phyloP scores from a whole-genome alignment of 2,329 filamentous ascomycete genomes.

The Ampelomyces quisqualis region DNA sequence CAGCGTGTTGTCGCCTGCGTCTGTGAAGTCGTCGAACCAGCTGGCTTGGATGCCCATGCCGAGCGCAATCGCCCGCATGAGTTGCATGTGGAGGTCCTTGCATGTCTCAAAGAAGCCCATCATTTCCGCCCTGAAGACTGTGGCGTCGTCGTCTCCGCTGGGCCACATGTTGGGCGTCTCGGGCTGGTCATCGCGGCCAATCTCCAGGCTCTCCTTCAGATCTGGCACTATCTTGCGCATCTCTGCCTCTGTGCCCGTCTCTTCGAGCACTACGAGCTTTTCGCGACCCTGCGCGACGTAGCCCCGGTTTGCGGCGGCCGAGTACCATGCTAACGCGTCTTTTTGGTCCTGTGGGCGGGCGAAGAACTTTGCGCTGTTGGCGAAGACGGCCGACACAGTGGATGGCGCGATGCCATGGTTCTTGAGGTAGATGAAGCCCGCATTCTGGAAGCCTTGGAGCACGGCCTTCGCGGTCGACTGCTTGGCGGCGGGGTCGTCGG shows the following conservation, averaged over 20 bases:
- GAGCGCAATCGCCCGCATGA: constrained; percentile 84
- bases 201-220: constrained; percentile 62
- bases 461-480: constrained; percentile 68
- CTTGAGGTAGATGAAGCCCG: constrained; percentile 86
- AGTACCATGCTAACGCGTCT: constrained; percentile 45
- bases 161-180: constrained; percentile 79
- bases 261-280: constrained; percentile 43
- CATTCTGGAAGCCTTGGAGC: constrained; percentile 76
- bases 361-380: constrained; percentile 45
- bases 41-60: constrained; percentile 69
- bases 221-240: constrained; percentile 43
- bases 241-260: constrained; percentile 39
- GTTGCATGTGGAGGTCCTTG: constrained; percentile 69
- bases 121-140: constrained; percentile 71
- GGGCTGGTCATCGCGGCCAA: constrained; percentile 61
- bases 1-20: constrained; percentile 55
- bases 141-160: constrained; percentile 53
- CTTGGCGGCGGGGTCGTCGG: constrained; percentile 62
- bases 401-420: constrained; percentile 70
- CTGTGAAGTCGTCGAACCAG: constrained; percentile 77
- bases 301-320: constrained; percentile 52
- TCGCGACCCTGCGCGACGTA: constrained; percentile 50
- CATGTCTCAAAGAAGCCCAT: constrained; percentile 71
- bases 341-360: constrained; percentile 42
- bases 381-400: constrained; percentile 63